A percentile compares a stretch with the other conserved stretches of the same genome.
These are phyloP conservation scores for Prunus persica DNA, from an alignment of 306 rosid species.

Conservation along the genomic window DNA sequence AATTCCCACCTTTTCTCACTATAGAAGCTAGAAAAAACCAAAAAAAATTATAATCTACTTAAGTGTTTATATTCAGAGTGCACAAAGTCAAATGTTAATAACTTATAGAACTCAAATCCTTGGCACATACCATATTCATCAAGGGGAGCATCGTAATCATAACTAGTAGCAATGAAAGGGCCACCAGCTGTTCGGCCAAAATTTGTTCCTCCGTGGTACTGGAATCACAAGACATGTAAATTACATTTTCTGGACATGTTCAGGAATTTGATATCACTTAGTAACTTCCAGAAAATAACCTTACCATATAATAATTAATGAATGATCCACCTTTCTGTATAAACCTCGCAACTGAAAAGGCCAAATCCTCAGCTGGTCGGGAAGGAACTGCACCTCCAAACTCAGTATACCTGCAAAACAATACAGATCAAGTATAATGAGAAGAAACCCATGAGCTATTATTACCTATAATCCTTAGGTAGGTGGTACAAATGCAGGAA, in stretches of 20 bases:
- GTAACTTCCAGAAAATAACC: conserved; percentile 18
- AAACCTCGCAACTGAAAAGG: conserved; percentile 91
- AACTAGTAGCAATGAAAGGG: conserved; percentile 93
- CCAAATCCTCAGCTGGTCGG: conserved; percentile 92
- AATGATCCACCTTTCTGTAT: conserved; percentile 94
- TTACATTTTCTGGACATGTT: conserved; percentile 17
- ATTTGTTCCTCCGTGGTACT: conserved; percentile 98
- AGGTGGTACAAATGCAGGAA: neutral
- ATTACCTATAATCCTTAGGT: neutral
- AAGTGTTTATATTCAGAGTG: conserved; percentile 11
- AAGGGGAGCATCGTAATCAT: conserved; percentile 96
- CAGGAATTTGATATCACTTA: neutral
- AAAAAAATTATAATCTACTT: neutral
- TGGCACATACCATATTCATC: conserved; percentile 82
- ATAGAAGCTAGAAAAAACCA: neutral
- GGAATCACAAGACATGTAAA: conserved; percentile 27
- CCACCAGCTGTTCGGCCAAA: conserved; percentile 99
- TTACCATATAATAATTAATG: conserved; percentile 92
- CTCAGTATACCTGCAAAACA: conserved; percentile 68
- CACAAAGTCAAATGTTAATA: neutral
- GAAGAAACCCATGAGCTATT: neutral
- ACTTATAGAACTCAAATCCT: neutral
- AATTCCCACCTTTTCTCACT: neutral
- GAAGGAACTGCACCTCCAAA: conserved; percentile 95
- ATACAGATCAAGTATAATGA: conserved; percentile 3